Evolutionary conservation across 345 rosid species (phyloP).

Genomic region (Raphanus sativus): DNA sequence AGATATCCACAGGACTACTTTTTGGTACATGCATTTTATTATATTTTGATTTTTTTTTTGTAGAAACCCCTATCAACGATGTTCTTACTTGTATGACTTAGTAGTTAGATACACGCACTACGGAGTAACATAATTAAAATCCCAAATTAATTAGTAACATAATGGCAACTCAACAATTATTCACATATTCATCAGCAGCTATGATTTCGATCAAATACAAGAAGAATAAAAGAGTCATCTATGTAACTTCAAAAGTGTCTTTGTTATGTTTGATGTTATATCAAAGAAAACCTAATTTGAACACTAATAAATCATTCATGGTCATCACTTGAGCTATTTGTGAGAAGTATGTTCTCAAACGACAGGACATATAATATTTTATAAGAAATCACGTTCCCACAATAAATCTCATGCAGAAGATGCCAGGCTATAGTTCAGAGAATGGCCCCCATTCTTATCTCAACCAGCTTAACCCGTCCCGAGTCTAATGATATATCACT

Average conservation of each 20-base stretch:
- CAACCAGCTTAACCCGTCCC: conserved; percentile 29
- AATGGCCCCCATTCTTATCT: conserved; percentile 34
- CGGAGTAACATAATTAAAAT: not conserved
- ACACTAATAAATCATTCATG: not conserved
- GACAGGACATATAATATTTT: not conserved
- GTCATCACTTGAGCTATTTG: not conserved
- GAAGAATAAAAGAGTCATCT: not conserved
- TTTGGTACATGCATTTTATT: too few species aligned
- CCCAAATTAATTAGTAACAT: not conserved
- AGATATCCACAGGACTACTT: too few species aligned
- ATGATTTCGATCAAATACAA: not conserved
- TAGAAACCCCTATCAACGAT: too few species aligned
- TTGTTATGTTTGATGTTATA: not conserved
- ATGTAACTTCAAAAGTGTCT: not conserved
- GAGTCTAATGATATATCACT: conserved; percentile 13
- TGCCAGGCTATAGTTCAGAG: conserved; percentile 29
- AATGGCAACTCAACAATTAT: not conserved
- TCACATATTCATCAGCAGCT: not conserved
- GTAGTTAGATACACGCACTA: too few species aligned
- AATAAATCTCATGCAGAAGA: conserved; percentile 29
- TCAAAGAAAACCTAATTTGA: not conserved
- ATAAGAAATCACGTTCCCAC: conserved; percentile 25
- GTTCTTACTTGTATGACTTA: too few species aligned
- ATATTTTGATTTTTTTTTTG: too few species aligned
- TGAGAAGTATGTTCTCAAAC: not conserved